phyloP scores from a whole-genome alignment of 2,329 filamentous ascomycete species.

The Pseudocercospora eumusae region DNA sequence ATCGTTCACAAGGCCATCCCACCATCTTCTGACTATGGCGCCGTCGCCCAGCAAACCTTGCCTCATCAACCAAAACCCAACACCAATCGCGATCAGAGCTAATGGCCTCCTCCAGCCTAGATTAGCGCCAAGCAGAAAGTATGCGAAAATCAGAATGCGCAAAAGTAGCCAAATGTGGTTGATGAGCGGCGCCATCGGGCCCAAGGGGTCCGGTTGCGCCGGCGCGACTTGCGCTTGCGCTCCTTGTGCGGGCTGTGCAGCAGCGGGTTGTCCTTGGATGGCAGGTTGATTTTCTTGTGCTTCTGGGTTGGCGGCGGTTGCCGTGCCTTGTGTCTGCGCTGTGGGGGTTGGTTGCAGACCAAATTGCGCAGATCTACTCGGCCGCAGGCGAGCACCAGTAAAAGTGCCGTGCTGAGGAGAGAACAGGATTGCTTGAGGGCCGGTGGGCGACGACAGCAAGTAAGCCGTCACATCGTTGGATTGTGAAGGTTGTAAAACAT shows the following conservation, averaged over 20 bases:
- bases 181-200: conserved; percentile 41
- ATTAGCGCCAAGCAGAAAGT: conserved; percentile 56
- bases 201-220: conserved; percentile 21
- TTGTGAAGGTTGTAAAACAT: neutral
- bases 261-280: conserved; percentile 21
- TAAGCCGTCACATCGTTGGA: conserved; percentile 41
- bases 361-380: neutral
- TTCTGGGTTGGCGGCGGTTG: neutral
- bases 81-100: conserved; percentile 44
- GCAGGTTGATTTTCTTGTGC: conserved; percentile 10
- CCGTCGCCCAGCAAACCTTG: conserved; percentile 46
- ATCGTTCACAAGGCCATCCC: conserved; percentile 47
- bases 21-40: conserved; percentile 44
- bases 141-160: conserved; percentile 60
- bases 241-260: conserved; percentile 19
- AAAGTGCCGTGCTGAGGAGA: conserved; percentile 42
- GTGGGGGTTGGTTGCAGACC: conserved; percentile 22
- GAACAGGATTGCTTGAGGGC: conserved; percentile 49
- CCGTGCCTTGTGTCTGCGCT: conserved; percentile 2
- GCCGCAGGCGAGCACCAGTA: conserved; percentile 19
- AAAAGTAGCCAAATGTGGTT: conserved; percentile 58
- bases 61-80: conserved; percentile 47
- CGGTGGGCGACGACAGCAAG: conserved; percentile 48
- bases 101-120: conserved; percentile 48
- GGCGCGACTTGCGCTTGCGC: conserved; percentile 20